Base-by-base conservation (phyloP, 768 basidiomycete species). In the Amanita subjunquillea region DNA sequence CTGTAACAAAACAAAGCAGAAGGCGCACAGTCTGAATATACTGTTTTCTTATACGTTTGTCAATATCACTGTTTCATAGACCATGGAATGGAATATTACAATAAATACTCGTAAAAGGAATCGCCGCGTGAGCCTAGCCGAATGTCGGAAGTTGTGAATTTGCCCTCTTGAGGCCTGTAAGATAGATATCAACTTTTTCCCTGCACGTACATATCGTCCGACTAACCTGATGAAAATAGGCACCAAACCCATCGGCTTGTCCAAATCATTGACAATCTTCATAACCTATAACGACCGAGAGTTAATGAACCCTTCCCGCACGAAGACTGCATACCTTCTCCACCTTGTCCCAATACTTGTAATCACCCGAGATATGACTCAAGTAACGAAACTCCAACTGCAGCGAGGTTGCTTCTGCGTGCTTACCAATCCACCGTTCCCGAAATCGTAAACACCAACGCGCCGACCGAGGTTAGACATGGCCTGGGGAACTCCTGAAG, bases 91-190 rank as follows among this genome's bases (percentile, higher is more conserved):
- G 3, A 8, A n/a, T 1, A 65, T 75, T 57, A 89, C 87, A 93
- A 64, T 23, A 92, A 67, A 65, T 94, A 92, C 65, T 95, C 94
- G 63, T 96, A 97, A 68, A 86, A 97, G 2, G 90, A 91, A 65
- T 97, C 94, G 34, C 87, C 93, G 41, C 92, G 77, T 15, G 91
- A 93, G n/a, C 95, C 95, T 17, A 98, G 75, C 4, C 94, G 84
- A 58, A 97, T 86, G 29, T 89, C 79, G 5, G 87, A 82, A 22
- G 78, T 63, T 47, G 83, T 63, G 58, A 77, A 80, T 53, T 70
- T 62, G 7, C 77, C 78, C 12, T 65, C 71, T 38, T 71, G 62
- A 29, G 65, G 62, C 37, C 76, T 77, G 55, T 7, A 3, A 40
- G 45, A 3, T 37, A 27, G 13, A 40, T 6, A 17, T 39, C 32